Percentiles rank a stretch among this genome's conserved stretches.
Conservation (phyloP, 345 rosid genomes). For the Rhodomyrtus tomentosa region DNA sequence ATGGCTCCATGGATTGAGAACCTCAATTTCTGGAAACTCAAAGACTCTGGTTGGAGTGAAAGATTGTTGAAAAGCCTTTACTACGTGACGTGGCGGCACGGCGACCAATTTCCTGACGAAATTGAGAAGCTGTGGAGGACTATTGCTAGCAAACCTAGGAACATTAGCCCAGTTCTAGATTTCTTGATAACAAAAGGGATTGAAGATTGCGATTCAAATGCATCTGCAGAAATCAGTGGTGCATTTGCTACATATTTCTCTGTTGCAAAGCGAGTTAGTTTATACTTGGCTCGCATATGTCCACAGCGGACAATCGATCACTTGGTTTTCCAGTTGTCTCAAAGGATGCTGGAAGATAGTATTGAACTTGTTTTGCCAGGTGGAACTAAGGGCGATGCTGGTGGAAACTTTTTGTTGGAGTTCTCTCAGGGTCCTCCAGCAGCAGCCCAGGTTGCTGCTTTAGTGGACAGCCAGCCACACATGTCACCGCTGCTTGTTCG, state of each 20-base stretch:
- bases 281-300: conserved; percentile 92
- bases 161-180: conserved; percentile 92
- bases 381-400: conserved; percentile 50
- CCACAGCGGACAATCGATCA: conserved; percentile 98
- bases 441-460: conserved; percentile 54
- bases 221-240: conserved; percentile 97
- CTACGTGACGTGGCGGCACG: conserved; percentile 97
- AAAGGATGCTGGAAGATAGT: conserved; percentile 91
- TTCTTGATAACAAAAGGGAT: conserved; percentile 94
- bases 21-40: conserved; percentile 96
- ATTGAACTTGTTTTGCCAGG: conserved; percentile 53
- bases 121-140: conserved; percentile 99
- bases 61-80: conserved; percentile 93
- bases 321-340: conserved; percentile 89
- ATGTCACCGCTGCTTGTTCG: conserved; percentile 97
- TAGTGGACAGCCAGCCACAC: conserved; percentile 77
- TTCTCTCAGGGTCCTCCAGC: conserved; percentile 93
- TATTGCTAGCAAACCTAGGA: conserved; percentile 90
- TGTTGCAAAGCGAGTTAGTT: conserved; percentile 95
- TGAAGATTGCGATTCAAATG: conserved; percentile 98
- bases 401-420: conserved; percentile 71
- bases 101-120: conserved; percentile 98
- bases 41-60: conserved; percentile 99
- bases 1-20: conserved; percentile 99
- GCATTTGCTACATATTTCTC: conserved; percentile 99